Evolutionary conservation across 257 asterid species (phyloP), one percentile per base, ranked within the genome.

Genomic region (Ilex aquifolium): DNA sequence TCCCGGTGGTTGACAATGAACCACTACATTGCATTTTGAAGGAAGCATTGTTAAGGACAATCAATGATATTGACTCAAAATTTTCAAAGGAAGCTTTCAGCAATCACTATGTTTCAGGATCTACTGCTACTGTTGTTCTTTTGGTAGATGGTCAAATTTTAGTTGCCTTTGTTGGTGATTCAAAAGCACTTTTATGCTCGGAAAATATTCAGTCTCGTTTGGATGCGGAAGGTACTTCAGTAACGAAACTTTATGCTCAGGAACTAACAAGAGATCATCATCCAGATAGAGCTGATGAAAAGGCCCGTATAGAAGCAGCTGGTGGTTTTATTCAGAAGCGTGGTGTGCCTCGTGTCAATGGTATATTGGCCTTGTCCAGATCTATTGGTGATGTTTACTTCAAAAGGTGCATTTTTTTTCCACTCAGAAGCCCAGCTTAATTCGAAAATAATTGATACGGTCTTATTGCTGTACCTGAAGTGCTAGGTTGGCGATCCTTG

Each of bases 241-340:
- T 31, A 62, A 36, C 56, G 67, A 71, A 36, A 44, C 69, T 68
- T 61, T 57, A 78, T 36, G 85, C 72, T 2, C 82, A 81, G 74
- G 90, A 85, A 74, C 70, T 90, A 63, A 85, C 97, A 13, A 75
- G 65, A 54, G 95, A 87, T 79, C 97, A 90, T 62, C 91, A 85
- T 73, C 82, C 82, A 6, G 74, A 73, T 68, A 73, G 82, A 79
- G 83, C 77, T 65, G 95, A 87, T 62, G 97, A 90, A 80, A 87
- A 70, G 68, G 82, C 79, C 50, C 76, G 95, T 46, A 82, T 87
- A 49, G 77, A 77, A 80, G 75, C 71, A 50, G 65, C 74, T 40
- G 82, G 80, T 1, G 85, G 82, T 55, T 56, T 62, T 57, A 80
- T 90, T 36, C 70, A 64, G 10, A 40, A 50, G 13, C 29, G 68